Base-by-base conservation (phyloP, 371 early-diverging fungal species). In the Mucor sp. region DNA sequence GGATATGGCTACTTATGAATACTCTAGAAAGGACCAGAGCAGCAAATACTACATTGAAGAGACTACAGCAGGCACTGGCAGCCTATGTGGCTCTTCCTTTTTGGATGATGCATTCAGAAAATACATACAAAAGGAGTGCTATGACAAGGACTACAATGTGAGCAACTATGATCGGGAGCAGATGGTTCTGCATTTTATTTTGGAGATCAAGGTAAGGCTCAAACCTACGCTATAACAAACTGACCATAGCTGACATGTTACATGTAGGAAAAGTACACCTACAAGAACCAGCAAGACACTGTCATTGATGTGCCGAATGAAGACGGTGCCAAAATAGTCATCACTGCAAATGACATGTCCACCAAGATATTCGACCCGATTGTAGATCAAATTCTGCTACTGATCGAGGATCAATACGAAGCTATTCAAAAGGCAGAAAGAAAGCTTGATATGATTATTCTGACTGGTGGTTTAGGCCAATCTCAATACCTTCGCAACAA, bases 31-130 rank as follows among this genome's bases (percentile, higher is more conserved):
- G 47, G 69, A 69, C 32, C 65, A 62, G 19, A 50, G 44, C 14
- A 66, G 69, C 27, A 69, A 68, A 47, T 71, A 68, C 39, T 61
- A 75, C 14, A 71, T 83, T 35, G 68, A 77, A 41, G 84, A 81
- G 69, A 68, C 75, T 48, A 82, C 84, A 30, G 71, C 75, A 65
- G 82, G 86, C 23, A 71, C 71, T 30, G 86, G 85, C 48, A 79
- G 73, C 41, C 69, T 75, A 33, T 85, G 86, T 68, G 86, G 86
- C 9, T 81, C 83, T 15, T 78, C 77, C 37, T 84, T 85, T 72
- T 75, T 85, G 43, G 86, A 85, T 61, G 66, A 72, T 23, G 72
- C 70, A 7, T 80, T 85, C 66, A 64, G 79, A 60, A 74, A 71
- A 19, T 77, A 75, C 8, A 44, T 69, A 48, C 28, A 76, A 15